Percentiles rank a stretch among this genome's conserved stretches.
Conservation (phyloP, 2,329 filamentous ascomycete genomes). For the Metarhizium robertsii region DNA sequence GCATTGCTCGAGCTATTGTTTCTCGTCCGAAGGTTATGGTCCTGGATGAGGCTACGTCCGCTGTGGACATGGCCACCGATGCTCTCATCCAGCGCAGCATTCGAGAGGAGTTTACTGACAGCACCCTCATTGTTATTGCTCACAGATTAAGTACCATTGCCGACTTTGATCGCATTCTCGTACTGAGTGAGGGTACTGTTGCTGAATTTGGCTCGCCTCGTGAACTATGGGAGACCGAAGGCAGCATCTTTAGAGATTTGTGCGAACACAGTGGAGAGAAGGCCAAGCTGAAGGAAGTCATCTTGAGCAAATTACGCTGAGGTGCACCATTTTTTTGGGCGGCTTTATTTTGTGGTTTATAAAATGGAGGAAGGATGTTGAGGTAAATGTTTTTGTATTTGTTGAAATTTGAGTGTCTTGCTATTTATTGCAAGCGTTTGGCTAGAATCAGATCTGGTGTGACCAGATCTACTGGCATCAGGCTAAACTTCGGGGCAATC, state of each 20-base stretch:
- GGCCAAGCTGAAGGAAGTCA: slow-evolving; percentile 39
- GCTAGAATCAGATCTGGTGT: not conserved
- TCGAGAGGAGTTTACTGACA: slow-evolving; percentile 59
- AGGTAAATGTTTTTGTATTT: not conserved
- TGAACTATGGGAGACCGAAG: slow-evolving; percentile 48
- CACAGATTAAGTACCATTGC: slow-evolving; percentile 69
- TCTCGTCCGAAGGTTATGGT: slow-evolving; percentile 68
- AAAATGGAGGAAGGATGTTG: not conserved
- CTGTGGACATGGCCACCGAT: slow-evolving; percentile 71
- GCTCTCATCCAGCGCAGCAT: slow-evolving; percentile 64
- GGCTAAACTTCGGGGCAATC: not conserved
- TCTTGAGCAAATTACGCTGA: slow-evolving; percentile 18
- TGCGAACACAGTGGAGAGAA: slow-evolving; percentile 52
- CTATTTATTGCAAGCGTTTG: not conserved
- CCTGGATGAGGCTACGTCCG: slow-evolving; percentile 70
- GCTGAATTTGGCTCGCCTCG: slow-evolving; percentile 58
- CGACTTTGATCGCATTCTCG: slow-evolving; percentile 66
- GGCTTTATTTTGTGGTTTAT: not conserved
- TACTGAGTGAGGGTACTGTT: slow-evolving; percentile 57
- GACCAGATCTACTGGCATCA: not conserved
- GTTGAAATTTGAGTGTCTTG: not conserved
- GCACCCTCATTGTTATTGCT: slow-evolving; percentile 65
- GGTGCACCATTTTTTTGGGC: not conserved
- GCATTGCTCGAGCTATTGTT: slow-evolving; percentile 64
- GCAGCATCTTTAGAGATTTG: slow-evolving; percentile 52